Evolutionary conservation across 371 early-diverging fungal genomes (phyloP), one percentile per base, ranked within the genome.

Genomic region (Lichtheimia ornata): DNA sequence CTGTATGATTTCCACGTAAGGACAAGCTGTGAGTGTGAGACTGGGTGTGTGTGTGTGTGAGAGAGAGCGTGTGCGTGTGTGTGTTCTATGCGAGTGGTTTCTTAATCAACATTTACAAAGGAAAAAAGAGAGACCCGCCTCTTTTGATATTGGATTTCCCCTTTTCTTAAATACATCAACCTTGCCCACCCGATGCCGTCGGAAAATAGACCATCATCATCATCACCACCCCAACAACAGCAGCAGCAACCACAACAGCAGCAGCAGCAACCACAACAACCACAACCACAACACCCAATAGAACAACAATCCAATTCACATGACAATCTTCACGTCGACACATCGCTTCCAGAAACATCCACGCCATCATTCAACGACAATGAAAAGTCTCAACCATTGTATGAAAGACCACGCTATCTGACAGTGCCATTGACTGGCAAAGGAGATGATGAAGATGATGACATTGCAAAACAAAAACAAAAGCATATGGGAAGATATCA

Each of bases 131-230:
- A 35, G 28, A 35, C 35, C 35, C 6, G 35, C 35, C 35, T 35
- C 35, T 35, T 35, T 35, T 35, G 35, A 35, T 35, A 9, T 35
- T 35, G 35, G 35, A 35, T 35, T 35, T 35, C 35, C 11, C 35
- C 35, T 35, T 35, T 35, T 35, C 35, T 35, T 35, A 35, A 35
- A 35, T 35, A 35, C 35, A 35, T 35, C 35, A 35, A 35, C 9
- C 6, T 35, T 35, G 35, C 35, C 35, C 35, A 35, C 35, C 30
- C 20, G 6, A 54, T 54, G 54, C 41, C 54, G 7, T 54, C 54
- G 54, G 54, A 54, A 54, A 54, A 54, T 28, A 54, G 41, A 54
- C 6, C 40, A 53, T 28, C 15, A 11, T 28, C 54, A 18, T 14
- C 54, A 54, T 41, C 54, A 54, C 42, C 27, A 28, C 42, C 15